A percentile compares a stretch with the other conserved stretches of the same genome.
phyloP scores from a whole-genome alignment of 352 stramenopile genomes.

The Aphanomyces astaci region DNA sequence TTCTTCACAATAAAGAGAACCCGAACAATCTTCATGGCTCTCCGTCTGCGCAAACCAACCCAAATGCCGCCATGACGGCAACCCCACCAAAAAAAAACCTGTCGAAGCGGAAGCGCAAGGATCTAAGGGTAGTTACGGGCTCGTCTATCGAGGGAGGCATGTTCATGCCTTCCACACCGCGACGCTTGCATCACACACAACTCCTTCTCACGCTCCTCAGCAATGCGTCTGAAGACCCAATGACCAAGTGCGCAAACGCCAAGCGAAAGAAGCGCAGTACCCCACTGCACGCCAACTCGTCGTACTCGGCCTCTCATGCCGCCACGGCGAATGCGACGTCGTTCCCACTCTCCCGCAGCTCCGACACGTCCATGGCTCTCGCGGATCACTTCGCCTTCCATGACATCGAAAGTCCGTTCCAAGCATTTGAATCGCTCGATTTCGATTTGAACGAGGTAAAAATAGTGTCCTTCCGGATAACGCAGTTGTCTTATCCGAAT shows the following conservation, averaged over 20 bases:
- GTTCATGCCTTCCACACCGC: conserved; percentile 67
- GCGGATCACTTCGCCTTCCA: conserved; percentile 34
- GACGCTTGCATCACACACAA: conserved; percentile 69
- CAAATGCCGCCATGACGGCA: neutral
- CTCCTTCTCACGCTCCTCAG: conserved; percentile 68
- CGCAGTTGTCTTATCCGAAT: neutral
- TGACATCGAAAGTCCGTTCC: conserved; percentile 58
- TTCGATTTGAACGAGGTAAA: conserved; percentile 84
- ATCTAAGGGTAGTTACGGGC: conserved; percentile 68
- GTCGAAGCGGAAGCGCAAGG: conserved; percentile 77
- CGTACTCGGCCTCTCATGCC: neutral
- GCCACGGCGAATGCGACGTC: neutral
- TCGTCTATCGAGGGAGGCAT: conserved; percentile 44
- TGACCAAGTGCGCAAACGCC: conserved; percentile 24
- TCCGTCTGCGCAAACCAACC: neutral
- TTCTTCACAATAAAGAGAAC: conserved; percentile 53
- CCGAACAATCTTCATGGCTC: neutral
- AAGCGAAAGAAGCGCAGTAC: conserved; percentile 58
- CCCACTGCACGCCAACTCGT: neutral
- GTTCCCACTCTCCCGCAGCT: conserved; percentile 25
- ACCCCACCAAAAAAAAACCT: conserved; percentile 42
- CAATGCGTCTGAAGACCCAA: conserved; percentile 38
- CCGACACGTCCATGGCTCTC: neutral
- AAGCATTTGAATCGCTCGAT: conserved; percentile 75
- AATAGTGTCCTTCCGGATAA: too few relatives aligned